Percentiles rank a stretch among this genome's conserved stretches.
These are phyloP conservation scores for Hyaloraphidium curvatum DNA, from an alignment of 192 early-diverging fungal genomes.

Conservation along the genomic window DNA sequence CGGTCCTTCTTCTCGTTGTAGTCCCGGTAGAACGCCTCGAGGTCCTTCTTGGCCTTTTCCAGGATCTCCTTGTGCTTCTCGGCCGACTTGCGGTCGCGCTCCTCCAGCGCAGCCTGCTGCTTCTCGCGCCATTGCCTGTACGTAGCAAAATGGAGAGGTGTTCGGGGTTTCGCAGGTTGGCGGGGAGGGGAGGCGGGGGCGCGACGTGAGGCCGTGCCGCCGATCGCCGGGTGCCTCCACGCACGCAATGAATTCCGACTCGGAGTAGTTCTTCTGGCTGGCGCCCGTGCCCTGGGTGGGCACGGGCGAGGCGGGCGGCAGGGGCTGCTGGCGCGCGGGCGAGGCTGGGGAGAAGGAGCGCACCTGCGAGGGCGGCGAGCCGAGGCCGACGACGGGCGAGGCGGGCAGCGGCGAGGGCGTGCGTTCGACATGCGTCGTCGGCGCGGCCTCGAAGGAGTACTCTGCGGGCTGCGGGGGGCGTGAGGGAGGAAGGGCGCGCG, in stretches of 20 bases:
- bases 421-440: too few species aligned
- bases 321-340: not conserved
- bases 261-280: not conserved
- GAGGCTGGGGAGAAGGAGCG: not conserved
- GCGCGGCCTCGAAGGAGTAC: too few species aligned
- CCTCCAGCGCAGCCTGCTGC: conserved; percentile 18
- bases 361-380: too few species aligned
- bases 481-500: too few species aligned
- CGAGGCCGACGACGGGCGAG: too few species aligned
- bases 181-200: not conserved
- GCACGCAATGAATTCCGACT: not conserved
- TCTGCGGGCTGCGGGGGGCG: too few species aligned
- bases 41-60: conserved; percentile 18
- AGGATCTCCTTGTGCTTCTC: conserved; percentile 21
- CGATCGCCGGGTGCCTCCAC: not conserved
- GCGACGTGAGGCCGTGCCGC: not conserved
- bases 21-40: conserved; percentile 39
- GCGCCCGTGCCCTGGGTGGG: not conserved
- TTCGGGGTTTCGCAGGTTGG: not conserved
- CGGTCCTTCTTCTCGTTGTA: conserved; percentile 41
- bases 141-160: not conserved
- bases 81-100: conserved; percentile 18
- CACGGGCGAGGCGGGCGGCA: not conserved
- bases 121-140: conserved; percentile 24
- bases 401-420: too few species aligned